Evolutionary conservation across 345 rosid species (phyloP).

Genomic region (Trapa bicornis): DNA sequence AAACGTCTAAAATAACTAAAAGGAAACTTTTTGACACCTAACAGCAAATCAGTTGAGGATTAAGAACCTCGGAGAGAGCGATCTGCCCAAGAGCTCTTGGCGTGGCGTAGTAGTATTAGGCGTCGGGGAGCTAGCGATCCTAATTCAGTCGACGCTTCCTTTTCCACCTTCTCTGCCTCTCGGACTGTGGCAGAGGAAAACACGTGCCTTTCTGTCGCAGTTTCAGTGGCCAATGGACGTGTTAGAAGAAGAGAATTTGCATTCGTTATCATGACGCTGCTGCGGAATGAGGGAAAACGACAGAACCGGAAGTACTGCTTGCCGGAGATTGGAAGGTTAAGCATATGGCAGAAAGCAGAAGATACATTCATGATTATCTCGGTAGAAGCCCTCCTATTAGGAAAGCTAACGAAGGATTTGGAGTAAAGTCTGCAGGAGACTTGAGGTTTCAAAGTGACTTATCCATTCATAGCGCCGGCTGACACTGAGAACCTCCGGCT

Average conservation of each 20-base stretch:
- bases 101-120: slow-evolving; percentile 88
- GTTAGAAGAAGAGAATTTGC: background rate
- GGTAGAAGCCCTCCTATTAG: background rate
- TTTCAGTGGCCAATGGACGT: slow-evolving; percentile 13
- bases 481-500: too few species aligned
- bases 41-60: background rate
- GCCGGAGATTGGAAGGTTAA: slow-evolving; percentile 7
- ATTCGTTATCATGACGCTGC: slow-evolving; percentile 2
- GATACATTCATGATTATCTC: slow-evolving; percentile 4
- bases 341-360: slow-evolving; percentile 1
- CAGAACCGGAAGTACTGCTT: background rate
- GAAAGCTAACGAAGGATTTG: too few species aligned
- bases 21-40: background rate
- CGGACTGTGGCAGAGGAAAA: background rate
- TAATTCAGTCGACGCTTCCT: slow-evolving; percentile 16
- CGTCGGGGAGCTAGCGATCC: slow-evolving; percentile 43
- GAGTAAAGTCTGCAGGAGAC: too few species aligned
- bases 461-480: too few species aligned
- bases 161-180: slow-evolving; percentile 1
- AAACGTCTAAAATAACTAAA: background rate
- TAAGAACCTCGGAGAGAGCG: slow-evolving; percentile 50
- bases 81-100: slow-evolving; percentile 75
- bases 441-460: too few species aligned
- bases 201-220: slow-evolving; percentile 7
- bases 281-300: background rate